These are phyloP conservation scores for Papiliotrema nemorosa DNA, from an alignment of 1,284 basidiomycete genomes.

Conservation along the genomic window DNA sequence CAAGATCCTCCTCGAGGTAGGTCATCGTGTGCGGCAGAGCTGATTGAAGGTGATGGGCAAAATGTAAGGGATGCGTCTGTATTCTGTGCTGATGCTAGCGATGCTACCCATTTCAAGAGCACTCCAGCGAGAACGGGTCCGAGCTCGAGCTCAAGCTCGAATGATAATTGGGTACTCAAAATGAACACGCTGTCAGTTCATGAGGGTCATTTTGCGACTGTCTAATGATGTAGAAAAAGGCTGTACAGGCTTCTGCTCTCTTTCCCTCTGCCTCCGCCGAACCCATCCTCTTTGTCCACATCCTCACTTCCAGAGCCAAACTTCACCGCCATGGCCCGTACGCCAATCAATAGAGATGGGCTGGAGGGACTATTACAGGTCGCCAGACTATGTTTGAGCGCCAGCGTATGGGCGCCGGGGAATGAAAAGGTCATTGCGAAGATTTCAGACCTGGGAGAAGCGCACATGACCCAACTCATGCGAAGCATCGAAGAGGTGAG, in stretches of 20 bases:
- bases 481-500: slow-evolving; percentile 44
- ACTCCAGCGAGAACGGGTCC: slow-evolving; percentile 10
- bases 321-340: slow-evolving; percentile 38
- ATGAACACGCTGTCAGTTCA: slow-evolving; percentile 42
- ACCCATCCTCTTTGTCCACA: slow-evolving; percentile 30
- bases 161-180: slow-evolving; percentile 44
- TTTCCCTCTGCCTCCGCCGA: slow-evolving; percentile 37
- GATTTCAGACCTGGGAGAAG: slow-evolving; percentile 43
- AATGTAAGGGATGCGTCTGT: slow-evolving; percentile 20
- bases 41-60: slow-evolving; percentile 20
- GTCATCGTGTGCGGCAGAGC: slow-evolving; percentile 3
- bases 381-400: slow-evolving; percentile 36
- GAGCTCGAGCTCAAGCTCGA: slow-evolving; percentile 13
- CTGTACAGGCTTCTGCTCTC: slow-evolving; percentile 42
- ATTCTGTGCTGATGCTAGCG: slow-evolving; percentile 11
- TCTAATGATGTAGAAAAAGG: slow-evolving; percentile 34
- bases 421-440: slow-evolving; percentile 45
- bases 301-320: slow-evolving; percentile 39
- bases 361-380: slow-evolving; percentile 32
- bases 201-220: background rate
- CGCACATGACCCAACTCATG: slow-evolving; percentile 45
- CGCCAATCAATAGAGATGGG: slow-evolving; percentile 30
- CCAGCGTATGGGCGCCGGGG: slow-evolving; percentile 38
- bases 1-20: slow-evolving; percentile 42
- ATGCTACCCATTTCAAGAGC: slow-evolving; percentile 40